These are phyloP conservation scores for Puccinia polysora DNA, from an alignment of 1,284 basidiomycete genomes.

Conservation along the genomic window DNA sequence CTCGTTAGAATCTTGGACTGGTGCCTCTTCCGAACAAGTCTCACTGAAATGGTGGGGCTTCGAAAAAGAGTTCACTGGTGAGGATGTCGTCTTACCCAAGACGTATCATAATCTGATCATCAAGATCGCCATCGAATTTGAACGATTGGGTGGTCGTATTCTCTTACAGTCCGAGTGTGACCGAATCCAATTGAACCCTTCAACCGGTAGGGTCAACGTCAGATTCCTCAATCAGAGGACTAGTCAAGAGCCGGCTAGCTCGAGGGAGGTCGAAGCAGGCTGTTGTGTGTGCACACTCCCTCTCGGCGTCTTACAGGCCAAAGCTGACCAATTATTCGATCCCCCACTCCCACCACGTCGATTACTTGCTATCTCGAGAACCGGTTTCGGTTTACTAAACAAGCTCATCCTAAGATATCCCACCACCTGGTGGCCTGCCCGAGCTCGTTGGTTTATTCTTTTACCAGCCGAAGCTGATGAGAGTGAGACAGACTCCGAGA, in stretches of 20 bases:
- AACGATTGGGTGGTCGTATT: constrained; percentile 47
- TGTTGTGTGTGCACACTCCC: constrained; percentile 53
- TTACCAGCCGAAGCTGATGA: constrained; percentile 44
- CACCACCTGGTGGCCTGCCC: constrained; percentile 51
- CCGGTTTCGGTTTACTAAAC: constrained; percentile 53
- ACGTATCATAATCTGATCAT: constrained; percentile 51
- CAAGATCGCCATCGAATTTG: constrained; percentile 50
- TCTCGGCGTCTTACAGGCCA: constrained; percentile 53
- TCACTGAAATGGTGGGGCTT: constrained; percentile 52
- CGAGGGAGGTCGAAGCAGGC: constrained; percentile 47
- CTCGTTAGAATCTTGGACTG: constrained; percentile 48
- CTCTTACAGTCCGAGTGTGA: constrained; percentile 48
- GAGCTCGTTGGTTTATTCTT: constrained; percentile 44
- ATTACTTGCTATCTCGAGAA: constrained; percentile 50
- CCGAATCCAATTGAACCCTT: neutral
- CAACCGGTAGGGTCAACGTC: constrained; percentile 18
- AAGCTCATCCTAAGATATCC: constrained; percentile 53
- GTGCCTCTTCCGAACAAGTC: constrained; percentile 50
- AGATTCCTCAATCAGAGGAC: constrained; percentile 16
- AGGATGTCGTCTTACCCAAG: constrained; percentile 51
- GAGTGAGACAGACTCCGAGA: constrained; percentile 39
- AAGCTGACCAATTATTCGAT: constrained; percentile 48
- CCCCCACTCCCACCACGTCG: constrained; percentile 51
- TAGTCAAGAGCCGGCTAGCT: constrained; percentile 45
- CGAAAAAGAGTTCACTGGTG: constrained; percentile 51